Percentiles rank a stretch among this genome's conserved stretches.
Conservation (phyloP, 768 basidiomycete genomes). For the Pleurotus citrinopileatus region DNA sequence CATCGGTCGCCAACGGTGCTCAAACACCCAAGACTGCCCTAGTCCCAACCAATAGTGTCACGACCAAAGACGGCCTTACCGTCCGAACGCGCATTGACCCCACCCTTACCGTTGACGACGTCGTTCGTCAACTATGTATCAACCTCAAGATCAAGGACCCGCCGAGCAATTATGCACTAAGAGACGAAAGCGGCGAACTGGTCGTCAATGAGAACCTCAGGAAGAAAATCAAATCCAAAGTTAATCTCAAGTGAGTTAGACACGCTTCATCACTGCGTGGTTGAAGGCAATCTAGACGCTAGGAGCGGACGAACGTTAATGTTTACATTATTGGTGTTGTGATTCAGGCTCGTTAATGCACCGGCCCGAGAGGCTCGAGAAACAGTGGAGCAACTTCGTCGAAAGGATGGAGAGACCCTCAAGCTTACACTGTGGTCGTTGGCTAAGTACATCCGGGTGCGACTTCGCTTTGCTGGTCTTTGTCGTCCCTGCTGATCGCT, state of each 20-base stretch:
- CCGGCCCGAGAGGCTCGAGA: conserved; percentile 79
- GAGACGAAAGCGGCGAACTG: conserved; percentile 80
- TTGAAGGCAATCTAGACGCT: neutral
- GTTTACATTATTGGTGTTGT: conserved; percentile 10
- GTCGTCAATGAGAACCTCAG: conserved; percentile 87
- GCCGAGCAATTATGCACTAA: conserved; percentile 68
- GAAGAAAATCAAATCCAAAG: conserved; percentile 77
- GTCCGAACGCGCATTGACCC: conserved; percentile 86
- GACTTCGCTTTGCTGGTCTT: conserved; percentile 15
- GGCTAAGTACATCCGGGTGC: conserved; percentile 75
- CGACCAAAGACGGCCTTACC: conserved; percentile 68
- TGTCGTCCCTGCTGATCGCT: neutral
- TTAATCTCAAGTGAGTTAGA: conserved; percentile 65
- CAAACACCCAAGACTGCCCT: conserved; percentile 33
- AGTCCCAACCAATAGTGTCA: conserved; percentile 83
- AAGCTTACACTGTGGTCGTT: conserved; percentile 73
- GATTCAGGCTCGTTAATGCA: conserved; percentile 69
- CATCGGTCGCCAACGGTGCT: conserved; percentile 34
- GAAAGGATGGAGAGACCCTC: conserved; percentile 57
- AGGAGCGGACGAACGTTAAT: conserved; percentile 5
- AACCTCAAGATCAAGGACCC: conserved; percentile 79
- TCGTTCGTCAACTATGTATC: conserved; percentile 77
- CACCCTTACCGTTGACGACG: conserved; percentile 79
- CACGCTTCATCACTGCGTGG: neutral
- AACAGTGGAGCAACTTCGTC: conserved; percentile 64